These are phyloP conservation scores for Colletotrichum theobromicola DNA, from an alignment of 2,329 filamentous ascomycete species.

Conservation along the genomic window DNA sequence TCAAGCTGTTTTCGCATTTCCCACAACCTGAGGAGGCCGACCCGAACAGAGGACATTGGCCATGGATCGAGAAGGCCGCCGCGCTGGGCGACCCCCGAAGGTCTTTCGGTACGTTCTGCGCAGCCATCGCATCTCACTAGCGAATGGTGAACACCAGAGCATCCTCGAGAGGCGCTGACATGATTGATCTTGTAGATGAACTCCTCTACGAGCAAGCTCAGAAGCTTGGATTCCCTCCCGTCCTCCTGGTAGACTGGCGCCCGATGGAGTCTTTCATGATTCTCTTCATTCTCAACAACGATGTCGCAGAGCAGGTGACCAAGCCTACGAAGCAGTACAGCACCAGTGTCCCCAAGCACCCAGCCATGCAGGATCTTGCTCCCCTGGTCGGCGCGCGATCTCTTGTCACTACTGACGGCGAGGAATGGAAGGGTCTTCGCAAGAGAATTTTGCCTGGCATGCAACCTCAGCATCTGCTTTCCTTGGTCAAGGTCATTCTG, in stretches of 20 bases:
- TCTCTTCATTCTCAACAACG: constrained; percentile 13
- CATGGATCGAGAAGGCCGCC: constrained; percentile 15
- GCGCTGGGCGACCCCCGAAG: constrained; percentile 7
- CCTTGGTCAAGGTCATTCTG: constrained; percentile 35
- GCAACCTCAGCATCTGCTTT: constrained; percentile 26
- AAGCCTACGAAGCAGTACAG: constrained; percentile 13
- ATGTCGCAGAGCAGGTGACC: constrained; percentile 13
- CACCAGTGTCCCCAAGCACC: constrained; percentile 17
- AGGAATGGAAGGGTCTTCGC: constrained; percentile 11
- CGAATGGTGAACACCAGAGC: background rate
- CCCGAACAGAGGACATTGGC: constrained; percentile 11
- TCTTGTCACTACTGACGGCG: constrained; percentile 13
- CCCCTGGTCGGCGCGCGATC: constrained; percentile 10
- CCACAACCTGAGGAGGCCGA: constrained; percentile 11
- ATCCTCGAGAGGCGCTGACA: background rate
- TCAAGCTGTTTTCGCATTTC: constrained; percentile 5
- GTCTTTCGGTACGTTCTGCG: background rate
- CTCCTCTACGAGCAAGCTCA: constrained; percentile 8
- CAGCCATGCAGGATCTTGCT: constrained; percentile 6
- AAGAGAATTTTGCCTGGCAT: constrained; percentile 12
- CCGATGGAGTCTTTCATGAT: constrained; percentile 7
- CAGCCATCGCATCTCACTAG: background rate
- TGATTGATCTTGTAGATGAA: background rate
- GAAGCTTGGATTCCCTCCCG: constrained; percentile 8
- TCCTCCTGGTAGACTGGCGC: constrained; percentile 10